Conservation (phyloP, 148 eudicot species). For the Agrostemma githago region DNA sequence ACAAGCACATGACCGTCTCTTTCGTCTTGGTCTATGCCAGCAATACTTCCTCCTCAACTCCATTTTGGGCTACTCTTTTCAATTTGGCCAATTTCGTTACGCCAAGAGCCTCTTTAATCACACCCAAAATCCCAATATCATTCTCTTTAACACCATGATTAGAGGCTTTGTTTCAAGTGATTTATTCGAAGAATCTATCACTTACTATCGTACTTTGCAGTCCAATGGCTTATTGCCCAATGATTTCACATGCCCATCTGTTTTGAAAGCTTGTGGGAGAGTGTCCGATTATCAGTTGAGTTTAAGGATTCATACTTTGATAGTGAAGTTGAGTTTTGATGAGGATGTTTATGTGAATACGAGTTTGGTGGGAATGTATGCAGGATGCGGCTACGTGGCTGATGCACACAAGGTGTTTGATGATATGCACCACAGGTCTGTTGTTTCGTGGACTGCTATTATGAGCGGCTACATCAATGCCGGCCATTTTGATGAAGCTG, state of each 20-base stretch:
- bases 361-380: conserved; percentile 54
- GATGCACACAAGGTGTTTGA: conserved; percentile 58
- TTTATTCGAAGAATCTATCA: conserved; percentile 28
- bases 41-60: conserved; percentile 37
- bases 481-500: conserved; percentile 39
- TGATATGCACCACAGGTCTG: conserved; percentile 40
- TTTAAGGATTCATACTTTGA: conserved; percentile 36
- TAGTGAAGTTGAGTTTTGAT: conserved; percentile 44
- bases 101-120: conserved; percentile 38
- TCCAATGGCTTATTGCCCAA: conserved; percentile 37
- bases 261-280: conserved; percentile 40
- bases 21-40: conserved; percentile 34
- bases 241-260: conserved; percentile 46
- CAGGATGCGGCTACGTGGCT: conserved; percentile 30
- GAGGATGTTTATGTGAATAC: conserved; percentile 43
- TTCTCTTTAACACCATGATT: conserved; percentile 44
- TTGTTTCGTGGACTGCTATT: conserved; percentile 47
- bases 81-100: conserved; percentile 28
- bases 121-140: conserved; percentile 33
- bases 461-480: conserved; percentile 44
- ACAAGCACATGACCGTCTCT: conserved; percentile 43
- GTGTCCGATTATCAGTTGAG: conserved; percentile 32
- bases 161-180: conserved; percentile 39
- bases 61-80: conserved; percentile 33
- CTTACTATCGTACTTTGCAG: conserved; percentile 33